Percentiles rank a stretch among this genome's conserved stretches.
Evolutionary conservation across 2,329 filamentous ascomycete species (phyloP).

Genomic region (Ceratocystis variospora): DNA sequence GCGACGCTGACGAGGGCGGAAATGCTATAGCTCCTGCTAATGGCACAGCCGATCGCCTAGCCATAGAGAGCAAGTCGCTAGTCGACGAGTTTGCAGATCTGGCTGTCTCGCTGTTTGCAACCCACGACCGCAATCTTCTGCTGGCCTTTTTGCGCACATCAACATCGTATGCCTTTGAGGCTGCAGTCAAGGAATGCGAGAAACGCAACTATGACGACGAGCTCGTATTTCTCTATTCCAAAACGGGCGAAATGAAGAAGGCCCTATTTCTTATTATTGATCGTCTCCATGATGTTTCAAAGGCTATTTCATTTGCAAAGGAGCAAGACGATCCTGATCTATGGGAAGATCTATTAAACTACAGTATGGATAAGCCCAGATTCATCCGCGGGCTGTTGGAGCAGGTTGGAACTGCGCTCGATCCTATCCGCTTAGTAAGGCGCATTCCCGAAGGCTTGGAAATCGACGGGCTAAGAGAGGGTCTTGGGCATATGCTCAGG

Average conservation of each 20-base stretch:
- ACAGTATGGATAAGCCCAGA: slow-evolving; percentile 92
- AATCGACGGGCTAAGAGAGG: slow-evolving; percentile 79
- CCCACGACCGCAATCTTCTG: slow-evolving; percentile 64
- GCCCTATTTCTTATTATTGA: slow-evolving; percentile 90
- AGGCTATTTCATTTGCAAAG: slow-evolving; percentile 89
- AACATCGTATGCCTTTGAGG: slow-evolving; percentile 78
- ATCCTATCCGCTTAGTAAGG: slow-evolving; percentile 78
- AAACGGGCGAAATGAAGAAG: slow-evolving; percentile 84
- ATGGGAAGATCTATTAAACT: slow-evolving; percentile 88
- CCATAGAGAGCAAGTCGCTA: slow-evolving; percentile 49
- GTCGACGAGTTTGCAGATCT: slow-evolving; percentile 81
- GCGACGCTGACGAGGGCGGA: slow-evolving; percentile 29
- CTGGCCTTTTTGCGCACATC: slow-evolving; percentile 79
- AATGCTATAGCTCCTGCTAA: neutral
- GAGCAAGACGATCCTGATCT: slow-evolving; percentile 82
- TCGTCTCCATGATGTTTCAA: slow-evolving; percentile 76
- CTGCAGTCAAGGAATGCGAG: slow-evolving; percentile 68
- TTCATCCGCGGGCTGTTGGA: slow-evolving; percentile 89
- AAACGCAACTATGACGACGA: slow-evolving; percentile 69
- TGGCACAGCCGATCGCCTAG: slow-evolving; percentile 36
- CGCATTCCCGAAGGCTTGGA: slow-evolving; percentile 87
- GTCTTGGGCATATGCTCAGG: slow-evolving; percentile 77
- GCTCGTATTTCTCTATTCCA: slow-evolving; percentile 88
- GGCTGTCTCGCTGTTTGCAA: slow-evolving; percentile 72
- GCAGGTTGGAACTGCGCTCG: slow-evolving; percentile 84